Conservation (phyloP, 495 filamentous ascomycete genomes). For the Umbilicaria muhlenbergii region DNA sequence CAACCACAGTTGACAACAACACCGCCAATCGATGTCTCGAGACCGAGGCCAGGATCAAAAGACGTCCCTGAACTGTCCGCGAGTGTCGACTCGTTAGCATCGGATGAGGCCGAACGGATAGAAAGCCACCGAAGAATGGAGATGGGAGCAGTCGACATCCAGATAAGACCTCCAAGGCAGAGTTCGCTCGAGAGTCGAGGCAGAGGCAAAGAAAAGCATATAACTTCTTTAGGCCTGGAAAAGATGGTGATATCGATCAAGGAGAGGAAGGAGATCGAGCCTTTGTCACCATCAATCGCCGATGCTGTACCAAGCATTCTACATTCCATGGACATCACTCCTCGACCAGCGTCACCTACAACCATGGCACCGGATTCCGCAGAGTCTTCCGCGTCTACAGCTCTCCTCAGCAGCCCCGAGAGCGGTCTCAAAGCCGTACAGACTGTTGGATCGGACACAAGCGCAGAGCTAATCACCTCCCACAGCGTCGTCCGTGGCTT, state of each 20-base stretch:
- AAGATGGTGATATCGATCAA: conserved; percentile 86
- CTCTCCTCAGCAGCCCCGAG: conserved; percentile 24
- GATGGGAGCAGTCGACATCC: conserved; percentile 27
- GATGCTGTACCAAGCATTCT: conserved; percentile 24
- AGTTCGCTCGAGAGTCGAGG: conserved; percentile 38
- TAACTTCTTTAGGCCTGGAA: conserved; percentile 72
- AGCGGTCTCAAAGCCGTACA: conserved; percentile 29
- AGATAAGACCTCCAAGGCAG: conserved; percentile 29
- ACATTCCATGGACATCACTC: conserved; percentile 37
- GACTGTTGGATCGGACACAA: conserved; percentile 32
- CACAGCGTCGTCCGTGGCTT: conserved; percentile 81
- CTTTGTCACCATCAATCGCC: conserved; percentile 25
- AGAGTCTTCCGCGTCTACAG: conserved; percentile 35
- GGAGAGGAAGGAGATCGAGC: conserved; percentile 53
- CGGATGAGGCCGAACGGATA: conserved; percentile 55
- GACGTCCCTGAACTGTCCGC: conserved; percentile 80
- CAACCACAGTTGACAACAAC: conserved; percentile 27
- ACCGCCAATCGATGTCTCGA: conserved; percentile 25
- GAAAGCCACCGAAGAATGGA: conserved; percentile 41
- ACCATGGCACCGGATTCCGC: conserved; percentile 32
- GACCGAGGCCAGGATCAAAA: conserved; percentile 25
- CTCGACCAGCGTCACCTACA: conserved; percentile 17
- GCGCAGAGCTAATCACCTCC: conserved; percentile 41
- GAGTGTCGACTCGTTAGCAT: conserved; percentile 72
- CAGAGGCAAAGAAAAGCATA: conserved; percentile 71